phyloP scores from a whole-genome alignment of 1,139 yeast genomes.

The Zygoascus meyerae region DNA sequence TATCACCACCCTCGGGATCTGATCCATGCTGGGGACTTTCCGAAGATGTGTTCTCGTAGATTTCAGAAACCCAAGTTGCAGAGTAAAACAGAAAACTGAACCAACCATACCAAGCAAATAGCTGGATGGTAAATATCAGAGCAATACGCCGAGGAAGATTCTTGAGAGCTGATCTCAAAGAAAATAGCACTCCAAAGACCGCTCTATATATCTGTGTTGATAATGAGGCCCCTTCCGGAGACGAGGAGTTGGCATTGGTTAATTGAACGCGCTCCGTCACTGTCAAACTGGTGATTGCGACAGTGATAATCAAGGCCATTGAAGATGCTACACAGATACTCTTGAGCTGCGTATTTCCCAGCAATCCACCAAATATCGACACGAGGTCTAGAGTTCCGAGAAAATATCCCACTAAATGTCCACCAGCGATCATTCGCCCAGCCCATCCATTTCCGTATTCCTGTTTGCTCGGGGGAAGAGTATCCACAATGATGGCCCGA shows the following conservation, averaged over 20 bases:
- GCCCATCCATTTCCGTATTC: slow-evolving; percentile 67
- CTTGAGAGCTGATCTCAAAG: slow-evolving; percentile 18
- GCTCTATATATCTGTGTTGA: neutral
- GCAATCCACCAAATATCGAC: slow-evolving; percentile 30
- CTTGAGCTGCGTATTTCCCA: slow-evolving; percentile 49
- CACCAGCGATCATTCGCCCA: slow-evolving; percentile 57
- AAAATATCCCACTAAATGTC: slow-evolving; percentile 51
- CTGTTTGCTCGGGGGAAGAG: slow-evolving; percentile 49
- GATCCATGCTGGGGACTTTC: neutral
- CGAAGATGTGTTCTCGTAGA: slow-evolving; percentile 25
- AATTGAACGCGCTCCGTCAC: slow-evolving; percentile 25
- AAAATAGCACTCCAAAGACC: slow-evolving; percentile 5
- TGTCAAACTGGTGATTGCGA: slow-evolving; percentile 39
- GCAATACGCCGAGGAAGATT: slow-evolving; percentile 26
- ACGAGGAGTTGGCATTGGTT: slow-evolving; percentile 2
- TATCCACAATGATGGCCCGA: slow-evolving; percentile 54
- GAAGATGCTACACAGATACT: slow-evolving; percentile 44
- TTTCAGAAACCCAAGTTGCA: slow-evolving; percentile 39
- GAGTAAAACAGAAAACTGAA: slow-evolving; percentile 37
- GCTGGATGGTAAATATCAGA: slow-evolving; percentile 31
- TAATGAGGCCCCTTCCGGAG: neutral
- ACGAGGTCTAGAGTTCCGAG: slow-evolving; percentile 42
- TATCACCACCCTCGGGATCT: slow-evolving; percentile 7
- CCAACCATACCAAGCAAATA: slow-evolving; percentile 38
- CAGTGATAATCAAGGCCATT: slow-evolving; percentile 36